Conservation (phyloP, 2,329 filamentous ascomycete genomes). For the Calonectria fujianensis region DNA sequence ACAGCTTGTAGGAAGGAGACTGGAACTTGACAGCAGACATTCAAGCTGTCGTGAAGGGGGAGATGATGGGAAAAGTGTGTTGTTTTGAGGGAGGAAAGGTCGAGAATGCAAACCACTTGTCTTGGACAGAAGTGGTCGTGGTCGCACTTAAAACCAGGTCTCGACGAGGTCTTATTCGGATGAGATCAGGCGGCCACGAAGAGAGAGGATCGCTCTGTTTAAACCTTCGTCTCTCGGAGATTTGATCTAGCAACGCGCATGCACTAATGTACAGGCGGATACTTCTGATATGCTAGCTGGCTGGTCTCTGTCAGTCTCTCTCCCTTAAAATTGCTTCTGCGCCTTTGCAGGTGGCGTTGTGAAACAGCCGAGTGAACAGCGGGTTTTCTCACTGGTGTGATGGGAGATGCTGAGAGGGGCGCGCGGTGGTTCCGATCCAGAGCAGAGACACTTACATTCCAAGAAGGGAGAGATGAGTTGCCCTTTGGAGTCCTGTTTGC, state of each 20-base stretch:
- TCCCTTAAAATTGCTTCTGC: constrained; percentile 59
- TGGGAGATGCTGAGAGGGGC: constrained; percentile 58
- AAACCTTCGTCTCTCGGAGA: constrained; percentile 60
- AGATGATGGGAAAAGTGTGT: constrained; percentile 59
- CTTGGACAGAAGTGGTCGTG: constrained; percentile 60
- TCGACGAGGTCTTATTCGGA: constrained; percentile 62
- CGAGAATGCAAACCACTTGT: constrained; percentile 62
- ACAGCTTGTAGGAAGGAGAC: constrained; percentile 74
- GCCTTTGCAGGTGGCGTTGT: constrained; percentile 58
- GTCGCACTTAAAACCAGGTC: constrained; percentile 61
- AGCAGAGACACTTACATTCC: constrained; percentile 63
- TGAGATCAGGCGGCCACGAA: constrained; percentile 54
- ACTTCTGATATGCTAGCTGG: constrained; percentile 56
- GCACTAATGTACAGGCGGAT: constrained; percentile 57
- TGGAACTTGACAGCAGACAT: constrained; percentile 77
- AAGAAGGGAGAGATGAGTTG: constrained; percentile 56
- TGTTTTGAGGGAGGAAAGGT: constrained; percentile 53
- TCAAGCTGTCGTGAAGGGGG: constrained; percentile 66
- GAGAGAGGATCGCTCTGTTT: constrained; percentile 55
- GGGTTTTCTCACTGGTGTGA: constrained; percentile 59
- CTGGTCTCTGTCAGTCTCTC: constrained; percentile 57
- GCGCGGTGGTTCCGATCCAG: constrained; percentile 60
- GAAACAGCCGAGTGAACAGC: constrained; percentile 59
- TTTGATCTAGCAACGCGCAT: constrained; percentile 60
- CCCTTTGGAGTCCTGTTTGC: constrained; percentile 48